A percentile compares a stretch with the other conserved stretches of the same genome.
Conservation (phyloP, 352 stramenopile genomes). For the Phytopythium helicoides region DNA sequence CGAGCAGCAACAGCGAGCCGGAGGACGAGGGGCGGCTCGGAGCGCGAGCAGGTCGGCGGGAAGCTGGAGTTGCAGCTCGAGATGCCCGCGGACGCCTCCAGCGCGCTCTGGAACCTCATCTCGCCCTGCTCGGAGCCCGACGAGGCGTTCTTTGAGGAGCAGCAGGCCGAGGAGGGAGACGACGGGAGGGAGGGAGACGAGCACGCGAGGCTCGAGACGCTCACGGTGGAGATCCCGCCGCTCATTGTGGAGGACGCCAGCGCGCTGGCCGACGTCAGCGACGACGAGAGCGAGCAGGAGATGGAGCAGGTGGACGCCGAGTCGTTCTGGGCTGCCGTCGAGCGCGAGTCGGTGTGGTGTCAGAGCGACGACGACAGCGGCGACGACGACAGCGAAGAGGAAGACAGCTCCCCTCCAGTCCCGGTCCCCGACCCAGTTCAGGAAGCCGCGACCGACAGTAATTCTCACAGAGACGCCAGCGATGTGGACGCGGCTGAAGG, state of each 20-base stretch:
- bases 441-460: neutral
- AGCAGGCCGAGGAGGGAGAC: conserved; percentile 2
- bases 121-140: conserved; percentile 43
- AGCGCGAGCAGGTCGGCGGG: too few relatives aligned
- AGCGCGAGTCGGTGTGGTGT: conserved; percentile 6
- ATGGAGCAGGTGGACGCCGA: conserved; percentile 12
- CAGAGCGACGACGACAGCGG: conserved; percentile 15
- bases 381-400: conserved; percentile 9
- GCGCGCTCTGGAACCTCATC: conserved; percentile 42
- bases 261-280: conserved; percentile 11
- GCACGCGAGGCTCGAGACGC: too few relatives aligned
- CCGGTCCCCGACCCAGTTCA: neutral
- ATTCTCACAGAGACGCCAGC: neutral
- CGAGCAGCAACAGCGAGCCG: too few relatives aligned
- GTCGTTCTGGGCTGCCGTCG: conserved; percentile 17
- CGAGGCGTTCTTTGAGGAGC: conserved; percentile 18
- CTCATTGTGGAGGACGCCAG: conserved; percentile 3
- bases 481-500: conserved; percentile 31
- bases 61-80: too few relatives aligned
- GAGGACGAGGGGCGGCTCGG: too few relatives aligned
- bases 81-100: conserved; percentile 1
- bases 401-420: neutral
- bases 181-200: conserved; percentile 5
- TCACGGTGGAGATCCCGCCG: neutral
- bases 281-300: conserved; percentile 8